Evolutionary conservation across 371 early-diverging fungal species (phyloP).

Genomic region (Choanephora cucurbitarum): DNA sequence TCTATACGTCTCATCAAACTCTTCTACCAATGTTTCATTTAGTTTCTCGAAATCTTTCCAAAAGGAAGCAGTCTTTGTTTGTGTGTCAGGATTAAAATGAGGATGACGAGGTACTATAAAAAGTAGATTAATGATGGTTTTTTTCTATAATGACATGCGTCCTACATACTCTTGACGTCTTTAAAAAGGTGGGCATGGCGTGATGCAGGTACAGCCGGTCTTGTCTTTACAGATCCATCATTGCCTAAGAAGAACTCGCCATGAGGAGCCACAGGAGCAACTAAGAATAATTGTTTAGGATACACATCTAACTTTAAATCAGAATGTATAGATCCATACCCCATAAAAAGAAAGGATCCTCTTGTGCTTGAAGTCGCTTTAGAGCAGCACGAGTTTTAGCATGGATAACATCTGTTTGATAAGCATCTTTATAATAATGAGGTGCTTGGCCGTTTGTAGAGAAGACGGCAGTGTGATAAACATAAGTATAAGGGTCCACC

Average conservation of each 20-base stretch:
- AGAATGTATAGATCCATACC: too few species aligned
- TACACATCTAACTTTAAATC: too few species aligned
- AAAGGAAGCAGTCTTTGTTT: slow-evolving; percentile 58
- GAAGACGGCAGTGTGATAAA: slow-evolving; percentile 61
- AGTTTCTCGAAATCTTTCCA: slow-evolving; percentile 50
- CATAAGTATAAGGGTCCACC: slow-evolving; percentile 64
- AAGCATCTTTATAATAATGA: slow-evolving; percentile 47
- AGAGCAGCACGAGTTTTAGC: slow-evolving; percentile 56
- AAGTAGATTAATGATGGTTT: not conserved
- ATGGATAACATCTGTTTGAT: slow-evolving; percentile 66
- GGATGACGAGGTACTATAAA: slow-evolving; percentile 59
- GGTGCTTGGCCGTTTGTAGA: slow-evolving; percentile 57
- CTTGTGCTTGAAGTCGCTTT: slow-evolving; percentile 40
- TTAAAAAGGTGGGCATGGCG: slow-evolving; percentile 56
- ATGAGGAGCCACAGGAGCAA: slow-evolving; percentile 39
- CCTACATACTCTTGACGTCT: slow-evolving; percentile 41
- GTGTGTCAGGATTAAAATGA: slow-evolving; percentile 58
- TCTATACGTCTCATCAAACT: slow-evolving; percentile 57
- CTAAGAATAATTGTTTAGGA: too few species aligned
- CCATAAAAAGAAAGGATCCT: slow-evolving; percentile 62
- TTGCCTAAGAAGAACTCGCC: slow-evolving; percentile 36
- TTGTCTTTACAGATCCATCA: slow-evolving; percentile 25
- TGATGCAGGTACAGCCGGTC: slow-evolving; percentile 53
- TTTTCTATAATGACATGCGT: not conserved
- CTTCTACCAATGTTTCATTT: slow-evolving; percentile 36